Evolutionary conservation across 306 rosid genomes (phyloP).

Genomic region (Rubus idaeus): DNA sequence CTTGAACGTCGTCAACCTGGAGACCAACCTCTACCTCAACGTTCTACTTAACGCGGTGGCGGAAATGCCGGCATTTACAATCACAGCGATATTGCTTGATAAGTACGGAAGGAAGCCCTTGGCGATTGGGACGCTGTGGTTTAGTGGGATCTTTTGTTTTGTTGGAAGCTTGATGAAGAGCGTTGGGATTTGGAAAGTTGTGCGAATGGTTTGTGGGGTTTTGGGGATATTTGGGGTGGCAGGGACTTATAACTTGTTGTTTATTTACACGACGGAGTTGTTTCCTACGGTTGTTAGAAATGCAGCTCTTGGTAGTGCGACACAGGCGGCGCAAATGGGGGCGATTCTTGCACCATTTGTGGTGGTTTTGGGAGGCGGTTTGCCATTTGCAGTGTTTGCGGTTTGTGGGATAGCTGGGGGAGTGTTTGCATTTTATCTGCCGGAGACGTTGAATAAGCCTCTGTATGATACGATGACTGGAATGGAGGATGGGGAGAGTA

Average conservation of each 20-base stretch:
- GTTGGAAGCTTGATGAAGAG: constrained; percentile 43
- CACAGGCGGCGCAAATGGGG: constrained; percentile 86
- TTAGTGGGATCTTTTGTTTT: constrained; percentile 74
- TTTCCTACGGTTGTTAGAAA: constrained; percentile 93
- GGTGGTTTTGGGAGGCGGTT: constrained; percentile 70
- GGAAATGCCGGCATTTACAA: constrained; percentile 78
- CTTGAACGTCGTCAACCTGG: constrained; percentile 64
- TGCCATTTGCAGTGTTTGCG: constrained; percentile 69
- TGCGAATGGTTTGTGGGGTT: constrained; percentile 65
- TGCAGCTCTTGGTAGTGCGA: constrained; percentile 65
- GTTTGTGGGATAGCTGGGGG: constrained; percentile 71
- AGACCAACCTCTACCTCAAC: constrained; percentile 63
- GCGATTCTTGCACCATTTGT: constrained; percentile 84
- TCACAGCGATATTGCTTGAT: constrained; percentile 69
- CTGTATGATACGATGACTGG: constrained; percentile 78
- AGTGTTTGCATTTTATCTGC: constrained; percentile 63
- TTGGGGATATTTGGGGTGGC: constrained; percentile 93
- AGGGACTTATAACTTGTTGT: constrained; percentile 75
- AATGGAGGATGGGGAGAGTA: constrained; percentile 45
- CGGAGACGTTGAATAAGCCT: constrained; percentile 80
- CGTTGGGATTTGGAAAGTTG: constrained; percentile 49
- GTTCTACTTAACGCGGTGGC: constrained; percentile 77
- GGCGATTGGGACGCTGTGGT: constrained; percentile 72
- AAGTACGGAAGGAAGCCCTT: constrained; percentile 62
- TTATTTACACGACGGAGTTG: constrained; percentile 75